These are phyloP conservation scores for Penicillium sp. DNA, from an alignment of 2,329 filamentous ascomycete species.

Conservation along the genomic window DNA sequence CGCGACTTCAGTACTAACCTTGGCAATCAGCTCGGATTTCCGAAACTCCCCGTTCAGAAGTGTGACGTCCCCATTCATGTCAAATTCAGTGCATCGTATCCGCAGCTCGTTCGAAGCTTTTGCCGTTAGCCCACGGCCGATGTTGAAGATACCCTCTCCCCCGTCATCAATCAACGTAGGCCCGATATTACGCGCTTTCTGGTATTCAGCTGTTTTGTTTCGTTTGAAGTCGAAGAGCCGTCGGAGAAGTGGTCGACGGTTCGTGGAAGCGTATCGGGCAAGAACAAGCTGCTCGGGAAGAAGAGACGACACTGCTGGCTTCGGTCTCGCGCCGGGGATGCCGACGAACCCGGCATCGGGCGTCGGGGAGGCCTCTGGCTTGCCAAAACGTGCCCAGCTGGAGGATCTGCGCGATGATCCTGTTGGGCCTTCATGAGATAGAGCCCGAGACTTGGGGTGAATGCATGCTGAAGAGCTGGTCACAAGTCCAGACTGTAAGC, in stretches of 20 bases:
- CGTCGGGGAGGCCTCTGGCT: slow-evolving; percentile 19
- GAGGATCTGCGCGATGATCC: slow-evolving; percentile 19
- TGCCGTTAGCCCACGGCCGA: slow-evolving; percentile 64
- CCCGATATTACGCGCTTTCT: slow-evolving; percentile 53
- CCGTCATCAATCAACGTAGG: slow-evolving; percentile 57
- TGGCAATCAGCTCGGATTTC: slow-evolving; percentile 94
- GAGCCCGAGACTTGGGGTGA: slow-evolving; percentile 13
- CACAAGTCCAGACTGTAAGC: slow-evolving; percentile 61
- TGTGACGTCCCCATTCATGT: slow-evolving; percentile 86
- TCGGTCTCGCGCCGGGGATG: slow-evolving; percentile 13
- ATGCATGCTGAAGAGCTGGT: slow-evolving; percentile 33
- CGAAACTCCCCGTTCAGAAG: slow-evolving; percentile 94
- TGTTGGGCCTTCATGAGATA: slow-evolving; percentile 14
- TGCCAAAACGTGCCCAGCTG: slow-evolving; percentile 20
- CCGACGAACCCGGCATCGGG: slow-evolving; percentile 32
- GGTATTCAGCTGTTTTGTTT: slow-evolving; percentile 37
- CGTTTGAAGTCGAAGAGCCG: slow-evolving; percentile 36
- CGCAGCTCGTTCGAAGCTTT: slow-evolving; percentile 81
- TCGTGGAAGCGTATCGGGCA: slow-evolving; percentile 32
- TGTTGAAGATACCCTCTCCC: slow-evolving; percentile 59
- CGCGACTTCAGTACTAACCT: slow-evolving; percentile 57
- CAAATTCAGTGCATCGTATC: slow-evolving; percentile 89
- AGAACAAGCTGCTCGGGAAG: slow-evolving; percentile 8
- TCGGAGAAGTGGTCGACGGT: slow-evolving; percentile 33
- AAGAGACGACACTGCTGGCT: background rate